Conservation (phyloP, 768 basidiomycete genomes). For the Auricularia heimuer region DNA sequence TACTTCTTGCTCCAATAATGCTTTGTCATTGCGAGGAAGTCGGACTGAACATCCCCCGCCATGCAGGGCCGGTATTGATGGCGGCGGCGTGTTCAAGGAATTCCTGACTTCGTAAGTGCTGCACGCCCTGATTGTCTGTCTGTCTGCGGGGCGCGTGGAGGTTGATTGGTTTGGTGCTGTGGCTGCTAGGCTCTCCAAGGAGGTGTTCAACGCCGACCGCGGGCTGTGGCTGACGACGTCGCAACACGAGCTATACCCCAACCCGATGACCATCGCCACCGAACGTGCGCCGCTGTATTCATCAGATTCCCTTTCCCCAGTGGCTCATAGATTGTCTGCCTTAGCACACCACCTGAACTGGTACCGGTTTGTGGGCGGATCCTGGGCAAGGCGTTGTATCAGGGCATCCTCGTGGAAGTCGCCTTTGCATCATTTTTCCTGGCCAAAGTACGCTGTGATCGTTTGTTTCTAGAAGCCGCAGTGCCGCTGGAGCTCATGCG, state of each 20-base stretch:
- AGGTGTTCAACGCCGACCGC: constrained; percentile 90
- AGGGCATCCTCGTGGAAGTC: constrained; percentile 90
- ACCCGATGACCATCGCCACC: constrained; percentile 83
- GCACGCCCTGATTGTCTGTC: not conserved
- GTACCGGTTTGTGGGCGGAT: constrained; percentile 89
- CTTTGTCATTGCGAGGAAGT: not conserved
- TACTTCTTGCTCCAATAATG: constrained; percentile 5
- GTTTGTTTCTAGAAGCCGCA: not conserved
- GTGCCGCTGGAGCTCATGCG: not conserved
- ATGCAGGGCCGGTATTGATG: constrained; percentile 82
- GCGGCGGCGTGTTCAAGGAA: constrained; percentile 96
- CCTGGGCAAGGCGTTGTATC: constrained; percentile 92
- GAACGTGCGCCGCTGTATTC: constrained; percentile 45
- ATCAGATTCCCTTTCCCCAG: not conserved
- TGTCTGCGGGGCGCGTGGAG: not conserved
- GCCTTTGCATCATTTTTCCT: constrained; percentile 95
- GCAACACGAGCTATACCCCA: constrained; percentile 92
- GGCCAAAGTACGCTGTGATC: constrained; percentile 60
- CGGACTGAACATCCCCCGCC: constrained; percentile 7
- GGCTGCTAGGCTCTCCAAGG: constrained; percentile 59
- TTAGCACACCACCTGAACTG: constrained; percentile 77
- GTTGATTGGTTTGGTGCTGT: not conserved
- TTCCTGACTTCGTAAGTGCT: constrained; percentile 61
- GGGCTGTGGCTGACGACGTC: constrained; percentile 88
- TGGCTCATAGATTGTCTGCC: constrained; percentile 5